Percentiles rank a stretch among this genome's conserved stretches.
Evolutionary conservation across 805 yeast genomes (phyloP).

Genomic region (Martiniozyma abietophila): DNA sequence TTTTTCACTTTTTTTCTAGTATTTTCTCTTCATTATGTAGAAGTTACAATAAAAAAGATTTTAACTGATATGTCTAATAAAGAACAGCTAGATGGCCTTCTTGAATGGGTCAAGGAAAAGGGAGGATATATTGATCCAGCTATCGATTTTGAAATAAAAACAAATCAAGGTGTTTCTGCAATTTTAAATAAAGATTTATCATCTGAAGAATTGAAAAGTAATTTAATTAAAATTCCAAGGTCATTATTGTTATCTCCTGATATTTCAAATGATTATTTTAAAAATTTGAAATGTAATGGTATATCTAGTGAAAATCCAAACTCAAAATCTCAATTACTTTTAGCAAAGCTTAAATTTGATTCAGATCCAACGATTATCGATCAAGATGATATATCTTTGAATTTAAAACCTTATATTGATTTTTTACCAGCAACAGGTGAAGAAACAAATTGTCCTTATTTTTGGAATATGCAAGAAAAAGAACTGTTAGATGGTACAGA

Average conservation of each 20-base stretch:
- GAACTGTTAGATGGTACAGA: conserved; percentile 58
- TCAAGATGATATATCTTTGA: conserved; percentile 18
- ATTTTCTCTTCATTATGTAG: no score
- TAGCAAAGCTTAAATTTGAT: conserved; percentile 36
- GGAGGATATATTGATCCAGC: conserved; percentile 30
- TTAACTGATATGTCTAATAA: not conserved
- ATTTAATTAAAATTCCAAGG: conserved; percentile 31
- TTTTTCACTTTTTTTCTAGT: no score
- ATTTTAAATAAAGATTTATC: conserved; percentile 14
- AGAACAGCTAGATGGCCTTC: not conserved
- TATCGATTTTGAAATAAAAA: conserved; percentile 26
- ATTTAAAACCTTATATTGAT: conserved; percentile 36
- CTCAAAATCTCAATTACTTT: conserved; percentile 28
- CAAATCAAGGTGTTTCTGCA: conserved; percentile 29
- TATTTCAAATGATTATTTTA: conserved; percentile 23
- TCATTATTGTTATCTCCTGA: conserved; percentile 29
- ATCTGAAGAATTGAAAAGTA: conserved; percentile 5
- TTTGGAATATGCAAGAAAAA: conserved; percentile 50
- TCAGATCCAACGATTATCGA: conserved; percentile 11
- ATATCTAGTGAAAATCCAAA: conserved; percentile 18
- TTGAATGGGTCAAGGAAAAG: conserved; percentile 26
- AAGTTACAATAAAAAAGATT: no score
- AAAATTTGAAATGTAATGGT: conserved; percentile 1
- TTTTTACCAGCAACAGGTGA: conserved; percentile 34
- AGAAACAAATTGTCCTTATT: conserved; percentile 51